Base-by-base conservation (phyloP, 129 eudicot species). In the Flaveria trinervia region DNA sequence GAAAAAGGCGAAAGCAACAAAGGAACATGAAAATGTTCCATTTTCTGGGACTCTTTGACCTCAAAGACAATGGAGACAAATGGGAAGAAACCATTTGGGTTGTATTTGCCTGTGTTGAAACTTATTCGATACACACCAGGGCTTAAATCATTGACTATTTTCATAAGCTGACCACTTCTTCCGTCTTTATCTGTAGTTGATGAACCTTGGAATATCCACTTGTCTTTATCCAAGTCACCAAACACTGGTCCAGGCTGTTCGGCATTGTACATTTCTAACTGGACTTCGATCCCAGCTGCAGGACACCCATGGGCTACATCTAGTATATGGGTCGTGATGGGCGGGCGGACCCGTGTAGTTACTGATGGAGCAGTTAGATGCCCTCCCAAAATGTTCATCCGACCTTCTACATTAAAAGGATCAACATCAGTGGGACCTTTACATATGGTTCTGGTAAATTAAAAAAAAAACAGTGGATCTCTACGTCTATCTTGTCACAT, bases 1-100 rank as follows among this genome's bases (percentile, higher is more conserved):
- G 84, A 80, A 67, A 92, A 92, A 56, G 98, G 98, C 5, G 98
- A 88, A 39, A 92, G 89, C 84, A 95, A 79, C 73, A 95, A 80
- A 9, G 99, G 99, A 73, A 95, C 99, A 75, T 95, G 99, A 76
- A 95, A 95, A 83, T 95, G 99, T 43, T 91, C 94, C 72, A 22
- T 74, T 79, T 87, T 84, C 85, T 95, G 97, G 7, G 94, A 86
- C 65, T 91, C 99, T 68, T 77, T 87, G 44, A 95, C 89, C 71
- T 85, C 90, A 76, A 95, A 95, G 45, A 88, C 97, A 30, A 95
- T 88, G 14, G 89, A 89, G 30, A 95, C 97, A 10, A 74, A 86
- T 1, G 99, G 99, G 75, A 91, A 95, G 74, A 95, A 95, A 3
- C 99, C 96, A 49, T 79, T 56, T 0, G 99, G 90, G 50, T 86